Base-by-base conservation (phyloP, 495 filamentous ascomycete genomes). In the Cryomyces antarcticus region DNA sequence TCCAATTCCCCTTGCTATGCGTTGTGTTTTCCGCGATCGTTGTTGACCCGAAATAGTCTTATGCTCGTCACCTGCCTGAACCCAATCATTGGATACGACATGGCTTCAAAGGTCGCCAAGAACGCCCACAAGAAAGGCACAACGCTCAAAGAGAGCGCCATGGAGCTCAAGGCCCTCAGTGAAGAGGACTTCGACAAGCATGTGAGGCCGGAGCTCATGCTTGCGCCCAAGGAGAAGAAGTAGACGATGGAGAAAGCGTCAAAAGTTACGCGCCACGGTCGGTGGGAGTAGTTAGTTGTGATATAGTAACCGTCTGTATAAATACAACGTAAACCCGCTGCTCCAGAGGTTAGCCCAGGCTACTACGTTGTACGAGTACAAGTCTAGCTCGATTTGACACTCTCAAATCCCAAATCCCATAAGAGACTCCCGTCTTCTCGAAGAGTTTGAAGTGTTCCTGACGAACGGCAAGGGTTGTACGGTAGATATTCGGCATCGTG, bases 1-100 rank as follows among this genome's bases (percentile, higher is more conserved):
- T 45, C 1, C n/a, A 45, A 43, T 36, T n/a, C 17, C 31, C 45
- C 30, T 3, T 35, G 31, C 41, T 30, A 12, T 29, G 5, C 33
- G 7, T 13, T 40, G 1, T 11, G 35, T 11, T 10, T 7, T 6
- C 12, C 12, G 30, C 43, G 38, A 40, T 35, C 43, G 37, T 33
- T 41, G 40, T n/a, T n/a, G 36, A 30, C 17, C 17, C 30, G 28
- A 37, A 17, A 31, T 49, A 93, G 85, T 61, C 70, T 97, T 55
- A 97, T 97, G 89, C 70, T 97, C 45, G 89, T 97, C 34, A 97
- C 89, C 41, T 96, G 92, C 69, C 67, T 97, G 50, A 97, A 97
- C 70, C 88, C 87, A 45, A 82, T 95, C 59, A 97, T 97, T 59
- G 89, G 89, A 31, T 97, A 97, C 65, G 89, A 97, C 57, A 89